phyloP scores from a whole-genome alignment of 148 eudicot genomes.

The Suaeda aralocaspica region DNA sequence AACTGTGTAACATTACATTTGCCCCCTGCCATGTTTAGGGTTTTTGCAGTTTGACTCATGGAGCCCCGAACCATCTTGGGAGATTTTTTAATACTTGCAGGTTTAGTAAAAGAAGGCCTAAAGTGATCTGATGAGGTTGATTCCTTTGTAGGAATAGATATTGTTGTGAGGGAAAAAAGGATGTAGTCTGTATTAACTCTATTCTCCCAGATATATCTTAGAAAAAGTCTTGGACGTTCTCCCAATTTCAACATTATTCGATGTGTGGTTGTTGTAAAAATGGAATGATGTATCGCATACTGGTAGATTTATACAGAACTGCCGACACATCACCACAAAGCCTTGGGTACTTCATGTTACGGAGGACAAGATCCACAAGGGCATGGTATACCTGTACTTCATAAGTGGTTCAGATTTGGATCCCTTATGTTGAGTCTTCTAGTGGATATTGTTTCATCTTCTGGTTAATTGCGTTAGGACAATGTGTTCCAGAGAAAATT shows the following conservation, averaged over 20 bases:
- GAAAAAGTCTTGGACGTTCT: slow-evolving; percentile 35
- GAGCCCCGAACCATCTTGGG: slow-evolving; percentile 19
- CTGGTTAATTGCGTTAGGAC: slow-evolving; percentile 40
- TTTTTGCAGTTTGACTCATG: slow-evolving; percentile 9
- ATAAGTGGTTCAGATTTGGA: slow-evolving; percentile 33
- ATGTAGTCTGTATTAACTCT: slow-evolving; percentile 23
- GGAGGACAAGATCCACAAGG: slow-evolving; percentile 28
- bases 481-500: slow-evolving; percentile 21
- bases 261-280: slow-evolving; percentile 38
- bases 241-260: slow-evolving; percentile 30
- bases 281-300: slow-evolving; percentile 37
- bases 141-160: neutral
- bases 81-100: neutral
- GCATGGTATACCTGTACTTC: slow-evolving; percentile 32
- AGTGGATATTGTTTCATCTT: slow-evolving; percentile 34
- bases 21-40: too few relatives aligned
- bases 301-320: slow-evolving; percentile 15
- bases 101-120: neutral
- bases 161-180: slow-evolving; percentile 14
- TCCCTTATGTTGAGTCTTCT: slow-evolving; percentile 27
- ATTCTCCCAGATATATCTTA: slow-evolving; percentile 39
- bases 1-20: too few relatives aligned
- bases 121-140: neutral
- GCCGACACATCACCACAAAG: slow-evolving; percentile 14
- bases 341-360: slow-evolving; percentile 52